Evolutionary conservation across 2,329 filamentous ascomycete species (phyloP).

Genomic region (Trichoderma sp.): DNA sequence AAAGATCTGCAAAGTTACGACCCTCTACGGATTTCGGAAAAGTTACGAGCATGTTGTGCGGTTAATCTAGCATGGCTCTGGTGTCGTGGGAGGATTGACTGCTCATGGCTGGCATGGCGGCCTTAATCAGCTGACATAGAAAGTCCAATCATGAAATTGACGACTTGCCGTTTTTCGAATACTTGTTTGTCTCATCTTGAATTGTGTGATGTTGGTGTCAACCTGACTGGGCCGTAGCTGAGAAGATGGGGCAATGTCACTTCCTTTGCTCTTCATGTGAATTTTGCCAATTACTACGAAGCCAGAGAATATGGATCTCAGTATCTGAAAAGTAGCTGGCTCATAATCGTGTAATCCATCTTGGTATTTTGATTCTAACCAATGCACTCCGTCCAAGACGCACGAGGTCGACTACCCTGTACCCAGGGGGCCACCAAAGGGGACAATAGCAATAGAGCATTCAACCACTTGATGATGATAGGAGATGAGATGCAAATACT

Average conservation of each 20-base stretch:
- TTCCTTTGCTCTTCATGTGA: too few species aligned
- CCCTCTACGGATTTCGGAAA: constrained; percentile 36
- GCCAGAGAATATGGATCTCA: not conserved
- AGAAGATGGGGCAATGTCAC: not conserved
- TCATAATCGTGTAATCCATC: not conserved
- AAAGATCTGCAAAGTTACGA: constrained; percentile 33
- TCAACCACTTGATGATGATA: too few species aligned
- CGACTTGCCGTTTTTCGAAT: constrained; percentile 29
- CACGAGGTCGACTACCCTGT: not conserved
- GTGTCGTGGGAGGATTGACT: constrained; percentile 34
- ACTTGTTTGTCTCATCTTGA: not conserved
- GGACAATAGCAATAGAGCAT: not conserved
- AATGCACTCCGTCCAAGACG: not conserved
- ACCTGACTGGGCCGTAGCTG: not conserved
- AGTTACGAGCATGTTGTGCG: constrained; percentile 33
- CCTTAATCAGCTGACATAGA: constrained; percentile 30
- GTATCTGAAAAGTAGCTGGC: not conserved
- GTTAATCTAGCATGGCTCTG: constrained; percentile 33
- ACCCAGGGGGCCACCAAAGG: not conserved
- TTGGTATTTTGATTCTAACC: not conserved
- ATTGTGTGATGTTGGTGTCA: not conserved
- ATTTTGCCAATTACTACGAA: not conserved
- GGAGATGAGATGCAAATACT: too few species aligned
- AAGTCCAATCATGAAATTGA: constrained; percentile 33
- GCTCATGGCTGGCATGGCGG: constrained; percentile 32